Base-by-base conservation (phyloP, 352 stramenopile species). In the Pythium periplocum region DNA sequence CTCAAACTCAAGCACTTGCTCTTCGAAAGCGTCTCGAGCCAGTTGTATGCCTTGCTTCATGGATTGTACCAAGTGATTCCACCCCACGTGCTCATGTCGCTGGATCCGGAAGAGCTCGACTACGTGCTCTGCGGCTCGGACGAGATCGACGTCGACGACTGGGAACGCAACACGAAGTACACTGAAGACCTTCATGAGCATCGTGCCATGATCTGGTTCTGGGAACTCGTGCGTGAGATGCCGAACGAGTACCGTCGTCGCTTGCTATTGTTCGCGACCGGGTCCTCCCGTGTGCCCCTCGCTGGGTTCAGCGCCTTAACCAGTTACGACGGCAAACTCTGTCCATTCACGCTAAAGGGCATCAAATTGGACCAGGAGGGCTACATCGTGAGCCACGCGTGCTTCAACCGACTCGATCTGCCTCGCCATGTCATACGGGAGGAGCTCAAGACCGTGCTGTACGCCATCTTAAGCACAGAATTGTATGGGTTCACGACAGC, bases 101-200 rank as follows among this genome's bases (percentile, higher is more conserved):
- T 99, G 67, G 96, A 99, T 66, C 95, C 95, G 33, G 94, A 99
- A 74, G 96, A 99, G 71, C 75, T 99, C 4, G 96, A 99, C 62
- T 79, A 98, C 51, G 55, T 99, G 33, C 81, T 99, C 53, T 98
- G 95, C 57, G 96, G 96, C n/a, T 78, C 98, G 39, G 90, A 96
- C 4, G 82, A 93, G 67, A 97, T 99, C 56, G 87, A 98, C 45
- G 93, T 99, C 35, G 82, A 93, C 8, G 96, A 99, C 71, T 99
- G 96, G 96, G 84, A 93, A 58, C 59, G 64, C 4, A 66, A 98
- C 61, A 98, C 95, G 1, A 55, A 65, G 12, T 64, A 75, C 40
- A 75, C 70, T 40, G 52, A 61, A n/a, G 78, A 88, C 39, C 58
- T 86, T 6, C 59, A 75, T 43, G 65, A 61, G 26, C 55, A 68